These are phyloP conservation scores for Apophysomyces elegans DNA, from an alignment of 371 early-diverging fungal species.

Conservation along the genomic window DNA sequence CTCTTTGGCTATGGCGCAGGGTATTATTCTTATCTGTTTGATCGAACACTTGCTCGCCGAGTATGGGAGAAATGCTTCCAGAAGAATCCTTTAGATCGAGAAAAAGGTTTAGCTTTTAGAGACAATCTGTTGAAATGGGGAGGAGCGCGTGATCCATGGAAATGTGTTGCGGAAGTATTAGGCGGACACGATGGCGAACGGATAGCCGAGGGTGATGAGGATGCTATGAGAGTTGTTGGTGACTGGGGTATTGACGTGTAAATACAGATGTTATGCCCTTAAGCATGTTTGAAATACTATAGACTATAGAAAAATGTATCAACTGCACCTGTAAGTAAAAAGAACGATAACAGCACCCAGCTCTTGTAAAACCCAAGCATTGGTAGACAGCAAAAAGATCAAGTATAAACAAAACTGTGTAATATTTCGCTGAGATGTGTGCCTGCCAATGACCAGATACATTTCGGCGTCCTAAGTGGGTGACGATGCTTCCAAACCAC, in stretches of 20 bases:
- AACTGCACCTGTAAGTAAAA: too few relatives aligned
- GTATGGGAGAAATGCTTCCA: conserved; percentile 78
- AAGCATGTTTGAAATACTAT: too few relatives aligned
- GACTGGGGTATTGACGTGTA: conserved; percentile 70
- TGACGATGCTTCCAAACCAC: background rate
- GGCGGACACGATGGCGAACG: conserved; percentile 61
- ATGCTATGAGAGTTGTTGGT: conserved; percentile 78
- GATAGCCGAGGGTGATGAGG: conserved; percentile 63
- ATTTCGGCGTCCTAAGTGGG: conserved; percentile 4
- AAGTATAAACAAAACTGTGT: too few relatives aligned
- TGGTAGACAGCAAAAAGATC: too few relatives aligned
- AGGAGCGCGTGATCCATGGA: conserved; percentile 93
- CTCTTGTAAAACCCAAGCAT: too few relatives aligned
- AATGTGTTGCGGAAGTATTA: conserved; percentile 72
- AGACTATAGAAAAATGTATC: too few relatives aligned
- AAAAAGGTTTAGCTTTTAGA: conserved; percentile 66
- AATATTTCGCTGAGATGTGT: too few relatives aligned
- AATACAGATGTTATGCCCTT: background rate
- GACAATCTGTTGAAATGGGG: conserved; percentile 88
- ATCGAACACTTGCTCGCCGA: conserved; percentile 78
- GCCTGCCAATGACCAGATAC: too few relatives aligned
- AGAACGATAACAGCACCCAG: too few relatives aligned
- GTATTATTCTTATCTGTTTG: conserved; percentile 94
- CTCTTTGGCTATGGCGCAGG: conserved; percentile 90
- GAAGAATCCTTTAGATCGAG: conserved; percentile 56